Conservation (phyloP, 148 eudicot genomes). For the Amaranthus cruentus region DNA sequence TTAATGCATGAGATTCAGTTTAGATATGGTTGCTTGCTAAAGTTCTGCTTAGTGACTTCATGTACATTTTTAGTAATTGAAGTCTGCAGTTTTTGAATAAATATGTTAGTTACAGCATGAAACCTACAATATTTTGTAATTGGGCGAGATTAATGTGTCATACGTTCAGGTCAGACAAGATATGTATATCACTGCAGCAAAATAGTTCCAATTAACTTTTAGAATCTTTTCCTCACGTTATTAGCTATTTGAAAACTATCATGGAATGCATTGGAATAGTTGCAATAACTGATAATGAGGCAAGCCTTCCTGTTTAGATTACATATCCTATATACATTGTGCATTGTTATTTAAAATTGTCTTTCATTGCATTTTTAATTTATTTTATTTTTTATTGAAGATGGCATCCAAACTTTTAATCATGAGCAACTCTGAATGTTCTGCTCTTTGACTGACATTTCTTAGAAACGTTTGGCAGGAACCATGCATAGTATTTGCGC, state of each 20-base stretch:
- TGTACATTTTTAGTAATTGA: background rate
- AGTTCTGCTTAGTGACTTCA: background rate
- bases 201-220: no score
- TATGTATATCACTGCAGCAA: no score
- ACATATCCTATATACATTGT: background rate
- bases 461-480: constrained; percentile 74
- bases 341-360: background rate
- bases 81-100: background rate
- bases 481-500: constrained; percentile 85
- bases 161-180: no score
- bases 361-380: background rate
- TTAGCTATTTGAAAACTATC: background rate
- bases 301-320: background rate
- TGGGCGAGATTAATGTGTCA: no score
- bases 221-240: no score
- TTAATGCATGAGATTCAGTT: background rate
- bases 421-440: background rate
- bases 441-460: constrained; percentile 12
- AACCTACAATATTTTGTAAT: background rate
- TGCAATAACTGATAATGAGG: background rate
- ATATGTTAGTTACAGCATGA: background rate
- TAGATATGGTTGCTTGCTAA: background rate
- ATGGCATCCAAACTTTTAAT: background rate
- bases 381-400: background rate
- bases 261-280: background rate